Base-by-base conservation (phyloP, 352 stramenopile genomes). In the Salisapilia sapeloensis region DNA sequence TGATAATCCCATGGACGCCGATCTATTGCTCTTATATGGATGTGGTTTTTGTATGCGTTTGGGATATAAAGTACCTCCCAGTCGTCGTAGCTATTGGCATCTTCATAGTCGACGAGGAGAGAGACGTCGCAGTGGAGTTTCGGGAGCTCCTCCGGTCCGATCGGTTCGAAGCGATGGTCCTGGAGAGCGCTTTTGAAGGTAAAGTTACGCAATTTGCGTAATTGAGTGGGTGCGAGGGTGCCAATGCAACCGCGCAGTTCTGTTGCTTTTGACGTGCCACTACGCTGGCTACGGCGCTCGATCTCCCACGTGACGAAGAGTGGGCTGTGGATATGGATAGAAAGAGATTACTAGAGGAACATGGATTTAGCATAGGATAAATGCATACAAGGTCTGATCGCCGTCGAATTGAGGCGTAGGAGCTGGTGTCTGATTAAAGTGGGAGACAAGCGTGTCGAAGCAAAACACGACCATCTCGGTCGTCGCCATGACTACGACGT, bases 241-340 rank as follows among this genome's bases (percentile, higher is more conserved):
- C 71, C 71, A 40, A 87, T 87, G 47, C 71, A 87, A 33, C 71
- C 71, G 21, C 71, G 71, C 31, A 87, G 35, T 6, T 56, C 46
- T n/a, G n/a, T n/a, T n/a, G n/a, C n/a, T n/a, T n/a, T n/a, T n/a
- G n/a, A n/a, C 20, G 48, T 48, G 12, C 55, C 56, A 29, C 53
- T 49, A 7, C 34, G 32, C 10, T 59, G 33, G n/a, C n/a, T n/a
- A n/a, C n/a, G n/a, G 24, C 57, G 43, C 41, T 86, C 71, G 34
- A 71, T 77, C 53, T 87, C 71, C 71, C 71, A 87, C 35, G 71
- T 87, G 49, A 87, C 71, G 38, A 87, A 87, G 24, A 87, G 48
- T 36, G 71, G 71, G 31, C 69, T 84, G 24, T 10, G 15, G 12
- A 14, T 16, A 6, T 17, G 12, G 38, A 25, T 17, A 38, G 6